A percentile compares a stretch with the other conserved stretches of the same genome.
phyloP scores from a whole-genome alignment of 192 early-diverging fungal species.

The Radiomyces spectabilis region DNA sequence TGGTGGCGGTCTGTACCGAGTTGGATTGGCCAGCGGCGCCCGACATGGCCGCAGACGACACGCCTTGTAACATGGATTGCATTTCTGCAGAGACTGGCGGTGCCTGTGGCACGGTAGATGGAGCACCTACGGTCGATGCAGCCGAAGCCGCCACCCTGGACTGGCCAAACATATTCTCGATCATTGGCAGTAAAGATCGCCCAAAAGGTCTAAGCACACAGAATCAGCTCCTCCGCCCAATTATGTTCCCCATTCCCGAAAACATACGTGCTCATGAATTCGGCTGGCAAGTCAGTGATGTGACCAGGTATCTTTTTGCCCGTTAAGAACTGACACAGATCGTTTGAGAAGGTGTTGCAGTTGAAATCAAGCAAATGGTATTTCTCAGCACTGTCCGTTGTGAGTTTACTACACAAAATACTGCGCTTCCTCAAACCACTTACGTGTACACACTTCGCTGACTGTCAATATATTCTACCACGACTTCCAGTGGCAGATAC shows the following conservation, averaged over 20 bases:
- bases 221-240: no score
- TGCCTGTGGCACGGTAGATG: slow-evolving; percentile 12
- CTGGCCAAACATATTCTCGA: slow-evolving; percentile 59
- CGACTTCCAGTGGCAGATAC: slow-evolving; percentile 60
- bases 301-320: slow-evolving; percentile 65
- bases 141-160: slow-evolving; percentile 6
- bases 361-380: slow-evolving; percentile 88
- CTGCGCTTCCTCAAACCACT: not conserved
- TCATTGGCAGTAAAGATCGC: slow-evolving; percentile 55
- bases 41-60: slow-evolving; percentile 18
- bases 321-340: slow-evolving; percentile 74
- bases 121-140: not conserved
- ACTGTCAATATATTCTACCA: slow-evolving; percentile 61
- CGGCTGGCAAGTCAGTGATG: slow-evolving; percentile 68
- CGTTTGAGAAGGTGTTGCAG: slow-evolving; percentile 76
- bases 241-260: no score
- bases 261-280: slow-evolving; percentile 49
- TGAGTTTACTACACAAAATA: not conserved
- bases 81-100: slow-evolving; percentile 10
- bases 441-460: slow-evolving; percentile 43
- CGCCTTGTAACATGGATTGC: slow-evolving; percentile 7
- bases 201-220: slow-evolving; percentile 46
- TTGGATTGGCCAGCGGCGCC: slow-evolving; percentile 9
- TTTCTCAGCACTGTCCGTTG: slow-evolving; percentile 40
- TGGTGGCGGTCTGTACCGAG: slow-evolving; percentile 29